Conservation (phyloP, 805 yeast species). For the Starmerella davenportii region DNA sequence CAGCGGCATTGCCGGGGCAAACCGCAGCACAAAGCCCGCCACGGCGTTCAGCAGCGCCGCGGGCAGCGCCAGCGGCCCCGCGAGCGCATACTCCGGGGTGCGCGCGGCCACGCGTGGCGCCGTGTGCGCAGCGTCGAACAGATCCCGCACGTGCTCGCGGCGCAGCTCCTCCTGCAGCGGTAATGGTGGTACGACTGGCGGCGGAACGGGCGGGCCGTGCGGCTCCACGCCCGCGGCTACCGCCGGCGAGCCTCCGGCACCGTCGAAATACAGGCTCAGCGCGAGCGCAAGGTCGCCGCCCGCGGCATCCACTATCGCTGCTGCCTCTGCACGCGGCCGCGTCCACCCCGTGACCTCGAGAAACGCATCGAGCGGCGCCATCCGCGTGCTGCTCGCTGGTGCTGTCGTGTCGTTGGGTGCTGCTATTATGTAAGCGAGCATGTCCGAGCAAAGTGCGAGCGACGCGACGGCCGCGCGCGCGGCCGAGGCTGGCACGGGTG, state of each 20-base stretch:
- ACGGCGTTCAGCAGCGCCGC: neutral
- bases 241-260: neutral
- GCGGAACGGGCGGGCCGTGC: constrained; percentile 28
- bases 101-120: neutral
- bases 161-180: constrained; percentile 34
- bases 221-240: constrained; percentile 18
- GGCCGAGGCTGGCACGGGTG: neutral
- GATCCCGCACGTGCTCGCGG: constrained; percentile 14
- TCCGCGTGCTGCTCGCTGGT: too few relatives aligned
- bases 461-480: neutral
- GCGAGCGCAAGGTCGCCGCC: constrained; percentile 8
- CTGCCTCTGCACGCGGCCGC: constrained; percentile 8
- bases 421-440: too few relatives aligned
- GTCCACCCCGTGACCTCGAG: constrained; percentile 11
- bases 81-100: neutral
- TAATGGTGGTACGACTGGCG: constrained; percentile 35
- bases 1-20: too few relatives aligned
- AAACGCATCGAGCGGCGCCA: constrained; percentile 9
- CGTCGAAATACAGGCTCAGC: constrained; percentile 6
- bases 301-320: constrained; percentile 8
- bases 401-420: too few relatives aligned
- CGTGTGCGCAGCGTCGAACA: constrained; percentile 33
- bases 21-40: neutral
- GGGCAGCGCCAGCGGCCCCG: neutral
- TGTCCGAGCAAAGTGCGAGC: too few relatives aligned